Evolutionary conservation across 352 stramenopile genomes (phyloP), one percentile per base, ranked within the genome.

Genomic region (Phytophthora citricola): DNA sequence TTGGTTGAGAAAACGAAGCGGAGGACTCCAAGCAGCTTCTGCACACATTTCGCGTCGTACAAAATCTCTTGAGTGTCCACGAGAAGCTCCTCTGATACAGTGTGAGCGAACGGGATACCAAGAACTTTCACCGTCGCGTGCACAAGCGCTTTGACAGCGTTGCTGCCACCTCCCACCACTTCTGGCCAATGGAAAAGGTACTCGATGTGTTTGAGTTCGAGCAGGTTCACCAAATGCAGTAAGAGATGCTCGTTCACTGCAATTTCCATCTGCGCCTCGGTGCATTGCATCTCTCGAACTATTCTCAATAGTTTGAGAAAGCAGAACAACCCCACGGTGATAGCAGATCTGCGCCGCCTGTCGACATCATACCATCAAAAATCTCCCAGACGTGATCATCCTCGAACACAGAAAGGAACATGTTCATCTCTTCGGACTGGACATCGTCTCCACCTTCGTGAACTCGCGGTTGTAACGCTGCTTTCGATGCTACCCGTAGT

Each of bases 71-170:
- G 86, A 0, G 83, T 92, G 8, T 76, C 67, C 2, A 91, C 76
- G 3, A 93, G 64, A 8, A 91, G 50, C 26, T 93, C 83, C 20
- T 93, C 85, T 2, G 83, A 82, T 15, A 85, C 71, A 15, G 52
- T 83, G 64, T 88, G 75, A 53, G 89, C 84, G 59, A 96, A 92
- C 1, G 84, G 75, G n/a, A 93, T 90, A 5, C 85, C 83, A 2
- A 96, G 55, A 26, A 95, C 83, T 46, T 95, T 94, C 5, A 95
- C 86, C n/a, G 91, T 91, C 4, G 88, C 88, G 32, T 90, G 79
- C 9, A 97, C 76, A 12, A 95, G 74, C 3, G 88, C 84, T 65
- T 91, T 94, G 17, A 95, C 89, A 11, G 88, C 88, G 45, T 89
- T 89, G 41, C 72, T 81, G 4, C 90, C 89, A n/a, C 90, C 89